These are phyloP conservation scores for Gaeumannomyces tritici DNA, from an alignment of 2,329 filamentous ascomycete species.

Conservation along the genomic window DNA sequence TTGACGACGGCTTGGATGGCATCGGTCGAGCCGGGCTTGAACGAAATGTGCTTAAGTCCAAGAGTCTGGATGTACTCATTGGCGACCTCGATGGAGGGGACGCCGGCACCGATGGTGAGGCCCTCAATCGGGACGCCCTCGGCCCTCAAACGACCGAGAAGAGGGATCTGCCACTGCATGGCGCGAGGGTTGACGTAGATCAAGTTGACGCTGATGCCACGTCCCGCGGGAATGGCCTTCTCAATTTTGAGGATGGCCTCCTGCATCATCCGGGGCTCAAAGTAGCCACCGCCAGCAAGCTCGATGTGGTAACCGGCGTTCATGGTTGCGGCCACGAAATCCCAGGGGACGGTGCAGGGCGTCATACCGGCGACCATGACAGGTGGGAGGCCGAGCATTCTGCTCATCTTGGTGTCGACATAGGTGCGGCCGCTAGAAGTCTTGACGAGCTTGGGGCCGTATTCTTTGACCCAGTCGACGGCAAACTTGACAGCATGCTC, in stretches of 20 bases:
- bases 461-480: conserved; percentile 95
- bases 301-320: conserved; percentile 93
- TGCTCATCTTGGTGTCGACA: conserved; percentile 94
- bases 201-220: conserved; percentile 81
- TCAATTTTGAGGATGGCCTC: conserved; percentile 78
- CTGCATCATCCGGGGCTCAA: conserved; percentile 73
- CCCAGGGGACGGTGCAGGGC: conserved; percentile 78
- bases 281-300: conserved; percentile 83
- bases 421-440: conserved; percentile 83
- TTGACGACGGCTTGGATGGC: conserved; percentile 86
- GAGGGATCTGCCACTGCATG: conserved; percentile 87
- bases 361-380: conserved; percentile 94
- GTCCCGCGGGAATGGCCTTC: conserved; percentile 70
- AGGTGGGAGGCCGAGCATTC: conserved; percentile 73
- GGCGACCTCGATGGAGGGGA: conserved; percentile 86
- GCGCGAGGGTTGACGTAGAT: conserved; percentile 86
- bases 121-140: conserved; percentile 89
- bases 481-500: conserved; percentile 92
- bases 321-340: conserved; percentile 88
- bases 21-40: conserved; percentile 86
- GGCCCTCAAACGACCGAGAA: conserved; percentile 68
- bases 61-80: conserved; percentile 91
- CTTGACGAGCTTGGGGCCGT: conserved; percentile 84
- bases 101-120: conserved; percentile 84
- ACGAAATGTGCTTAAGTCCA: conserved; percentile 84